A percentile compares a stretch with the other conserved stretches of the same genome.
Evolutionary conservation across 2,329 filamentous ascomycete species (phyloP).

Genomic region (Madurella mycetomatis): DNA sequence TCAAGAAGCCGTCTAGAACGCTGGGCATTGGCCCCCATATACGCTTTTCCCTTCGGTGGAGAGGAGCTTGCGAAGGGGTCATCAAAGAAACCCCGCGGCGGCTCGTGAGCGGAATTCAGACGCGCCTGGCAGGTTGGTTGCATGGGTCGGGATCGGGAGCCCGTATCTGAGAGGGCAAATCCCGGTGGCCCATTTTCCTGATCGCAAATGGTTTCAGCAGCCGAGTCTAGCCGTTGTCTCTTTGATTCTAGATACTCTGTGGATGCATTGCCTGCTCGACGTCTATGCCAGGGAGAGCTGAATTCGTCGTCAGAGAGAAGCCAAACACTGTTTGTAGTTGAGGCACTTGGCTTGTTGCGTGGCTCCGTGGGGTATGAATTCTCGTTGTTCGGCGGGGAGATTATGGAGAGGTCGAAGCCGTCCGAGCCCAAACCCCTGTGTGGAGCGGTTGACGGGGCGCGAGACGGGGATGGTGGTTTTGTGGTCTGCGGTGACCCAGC

Average conservation of each 20-base stretch:
- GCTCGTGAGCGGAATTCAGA: background rate
- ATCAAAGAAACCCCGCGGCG: conserved; percentile 9
- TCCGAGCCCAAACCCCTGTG: background rate
- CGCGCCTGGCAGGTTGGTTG: background rate
- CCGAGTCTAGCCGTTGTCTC: conserved; percentile 2
- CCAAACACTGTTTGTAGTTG: background rate
- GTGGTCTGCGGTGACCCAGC: background rate
- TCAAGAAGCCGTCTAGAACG: background rate
- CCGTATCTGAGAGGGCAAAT: background rate
- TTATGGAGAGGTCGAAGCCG: background rate
- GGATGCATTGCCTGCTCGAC: background rate
- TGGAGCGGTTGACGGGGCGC: background rate
- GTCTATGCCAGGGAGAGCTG: background rate
- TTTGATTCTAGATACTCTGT: background rate
- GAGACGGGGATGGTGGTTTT: background rate
- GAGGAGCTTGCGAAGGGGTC: conserved; percentile 20
- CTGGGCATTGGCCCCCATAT: background rate
- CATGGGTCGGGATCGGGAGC: background rate
- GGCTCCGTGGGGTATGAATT: background rate
- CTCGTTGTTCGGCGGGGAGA: background rate
- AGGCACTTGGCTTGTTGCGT: background rate
- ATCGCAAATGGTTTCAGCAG: background rate
- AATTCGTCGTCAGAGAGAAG: conserved; percentile 4
- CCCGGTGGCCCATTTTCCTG: background rate
- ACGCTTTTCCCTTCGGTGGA: conserved; percentile 14